Base-by-base conservation (phyloP, 495 filamentous ascomycete species). In the Coniosporium apollinis region DNA sequence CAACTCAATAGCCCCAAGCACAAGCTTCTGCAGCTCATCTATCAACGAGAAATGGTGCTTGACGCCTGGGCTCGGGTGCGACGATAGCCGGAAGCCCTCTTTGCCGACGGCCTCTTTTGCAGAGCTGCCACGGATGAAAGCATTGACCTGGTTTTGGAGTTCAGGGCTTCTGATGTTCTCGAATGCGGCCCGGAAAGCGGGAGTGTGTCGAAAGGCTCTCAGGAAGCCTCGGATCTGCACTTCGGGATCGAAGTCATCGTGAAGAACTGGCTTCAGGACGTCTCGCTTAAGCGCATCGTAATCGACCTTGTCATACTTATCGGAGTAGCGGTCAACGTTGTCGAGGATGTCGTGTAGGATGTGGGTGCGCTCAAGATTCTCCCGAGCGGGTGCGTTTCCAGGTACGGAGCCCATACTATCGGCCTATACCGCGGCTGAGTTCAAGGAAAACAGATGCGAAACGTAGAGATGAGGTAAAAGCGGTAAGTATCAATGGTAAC, bases 161-260 rank as follows among this genome's bases (percentile, higher is more conserved):
- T 46, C 39, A n/a, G 24, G 15, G 36, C 30, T 44, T 11, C 25
- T 17, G 30, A 49, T 44, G 17, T 38, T 36, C 1, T 22, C 19
- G 30, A 49, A 46, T 3, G 47, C 43, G 7, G 18, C 29, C 25
- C 41, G 34, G 33, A 37, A 49, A 20, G 24, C 39, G 4, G 30
- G 17, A 7, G 47, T 49, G 11, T 40, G 43, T 30, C 29, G 21
- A 19, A 49, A 43, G 1, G 43, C 34, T 8, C 34, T 28, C n/a
- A 49, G 22, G 19, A 46, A 47, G 4, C 47, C 47, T 10, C 47
- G 47, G 29, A 49, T 43, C 38, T 49, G 47, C 8, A 34, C 35
- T 21, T 49, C 47, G 4, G 47, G 44, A 34, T 49, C 37, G 39
- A 49, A 49, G 8, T 19, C 16, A 16, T 49, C 26, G 7, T 30